Percentiles rank a stretch among this genome's conserved stretches.
These are phyloP conservation scores for Penicillium sp. DNA, from an alignment of 2,329 filamentous ascomycete genomes.

Conservation along the genomic window DNA sequence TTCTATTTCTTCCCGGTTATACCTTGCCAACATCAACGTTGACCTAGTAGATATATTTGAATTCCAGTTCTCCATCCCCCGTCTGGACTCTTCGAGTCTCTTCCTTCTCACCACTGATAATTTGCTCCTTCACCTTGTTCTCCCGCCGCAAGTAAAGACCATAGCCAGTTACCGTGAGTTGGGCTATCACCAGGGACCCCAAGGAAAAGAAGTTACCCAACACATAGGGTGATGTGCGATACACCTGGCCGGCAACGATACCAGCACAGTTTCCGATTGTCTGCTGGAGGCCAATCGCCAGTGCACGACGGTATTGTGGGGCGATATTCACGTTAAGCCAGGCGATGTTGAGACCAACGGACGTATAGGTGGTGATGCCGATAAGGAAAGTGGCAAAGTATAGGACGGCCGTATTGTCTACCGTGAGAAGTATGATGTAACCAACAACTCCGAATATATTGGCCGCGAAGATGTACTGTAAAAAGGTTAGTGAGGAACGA, in stretches of 20 bases:
- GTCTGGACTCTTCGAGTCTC: conserved; percentile 49
- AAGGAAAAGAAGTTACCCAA: conserved; percentile 41
- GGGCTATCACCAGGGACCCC: conserved; percentile 36
- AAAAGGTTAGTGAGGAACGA: conserved; percentile 7
- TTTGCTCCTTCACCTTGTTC: conserved; percentile 44
- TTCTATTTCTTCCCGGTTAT: not conserved
- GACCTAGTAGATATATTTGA: conserved; percentile 46
- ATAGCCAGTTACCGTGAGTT: conserved; percentile 42
- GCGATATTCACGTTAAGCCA: conserved; percentile 53
- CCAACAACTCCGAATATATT: conserved; percentile 51
- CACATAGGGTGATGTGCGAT: conserved; percentile 37
- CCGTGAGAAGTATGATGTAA: conserved; percentile 51
- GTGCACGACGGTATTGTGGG: conserved; percentile 51
- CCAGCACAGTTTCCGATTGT: conserved; percentile 52
- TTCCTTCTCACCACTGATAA: conserved; percentile 43
- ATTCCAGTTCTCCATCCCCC: conserved; percentile 51
- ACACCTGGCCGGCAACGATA: conserved; percentile 51
- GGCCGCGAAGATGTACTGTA: conserved; percentile 36
- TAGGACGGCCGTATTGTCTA: conserved; percentile 51
- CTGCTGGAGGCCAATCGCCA: conserved; percentile 49
- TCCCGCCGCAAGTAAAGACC: conserved; percentile 46
- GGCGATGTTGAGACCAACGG: conserved; percentile 48
- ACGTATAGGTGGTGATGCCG: conserved; percentile 50
- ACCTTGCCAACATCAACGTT: not conserved
- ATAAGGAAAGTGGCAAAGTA: conserved; percentile 54